phyloP scores from a whole-genome alignment of 805 yeast genomes.

The Yarrowia sp. region DNA sequence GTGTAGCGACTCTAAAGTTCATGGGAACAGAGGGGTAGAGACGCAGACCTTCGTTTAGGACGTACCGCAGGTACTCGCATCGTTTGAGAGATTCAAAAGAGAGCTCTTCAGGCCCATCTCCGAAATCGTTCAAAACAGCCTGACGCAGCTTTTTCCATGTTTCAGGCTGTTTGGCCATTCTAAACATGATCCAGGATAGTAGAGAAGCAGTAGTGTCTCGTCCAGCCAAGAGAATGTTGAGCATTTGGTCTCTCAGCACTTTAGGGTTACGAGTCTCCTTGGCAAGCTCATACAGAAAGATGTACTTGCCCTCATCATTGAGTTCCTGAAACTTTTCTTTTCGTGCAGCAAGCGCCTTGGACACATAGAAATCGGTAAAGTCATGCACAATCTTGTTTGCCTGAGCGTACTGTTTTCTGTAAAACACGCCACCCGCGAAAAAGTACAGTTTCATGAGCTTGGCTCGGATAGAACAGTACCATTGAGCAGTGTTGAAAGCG shows the following conservation, averaged over 20 bases:
- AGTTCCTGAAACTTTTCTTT: slow-evolving; percentile 27
- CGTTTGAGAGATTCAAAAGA: slow-evolving; percentile 51
- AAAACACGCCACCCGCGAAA: slow-evolving; percentile 26
- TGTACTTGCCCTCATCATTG: slow-evolving; percentile 42
- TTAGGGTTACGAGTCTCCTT: slow-evolving; percentile 50
- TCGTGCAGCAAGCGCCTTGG: slow-evolving; percentile 38
- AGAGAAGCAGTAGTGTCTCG: slow-evolving; percentile 56
- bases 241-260: slow-evolving; percentile 50
- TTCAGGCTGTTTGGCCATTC: slow-evolving; percentile 44
- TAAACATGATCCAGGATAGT: slow-evolving; percentile 46
- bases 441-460: slow-evolving; percentile 31
- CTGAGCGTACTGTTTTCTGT: slow-evolving; percentile 37
- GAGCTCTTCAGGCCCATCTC: slow-evolving; percentile 36
- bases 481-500: slow-evolving; percentile 33
- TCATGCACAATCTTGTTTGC: slow-evolving; percentile 38
- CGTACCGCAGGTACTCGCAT: slow-evolving; percentile 48
- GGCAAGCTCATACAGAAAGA: slow-evolving; percentile 50
- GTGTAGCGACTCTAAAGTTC: slow-evolving; percentile 48
- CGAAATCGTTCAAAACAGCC: slow-evolving; percentile 42
- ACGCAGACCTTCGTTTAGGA: slow-evolving; percentile 50
- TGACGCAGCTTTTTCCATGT: slow-evolving; percentile 41
- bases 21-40: slow-evolving; percentile 54
- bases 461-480: slow-evolving; percentile 29
- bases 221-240: slow-evolving; percentile 53
- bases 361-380: slow-evolving; percentile 45